Conservation (phyloP, 805 yeast species). For the Kodamaea kakaduensis region DNA sequence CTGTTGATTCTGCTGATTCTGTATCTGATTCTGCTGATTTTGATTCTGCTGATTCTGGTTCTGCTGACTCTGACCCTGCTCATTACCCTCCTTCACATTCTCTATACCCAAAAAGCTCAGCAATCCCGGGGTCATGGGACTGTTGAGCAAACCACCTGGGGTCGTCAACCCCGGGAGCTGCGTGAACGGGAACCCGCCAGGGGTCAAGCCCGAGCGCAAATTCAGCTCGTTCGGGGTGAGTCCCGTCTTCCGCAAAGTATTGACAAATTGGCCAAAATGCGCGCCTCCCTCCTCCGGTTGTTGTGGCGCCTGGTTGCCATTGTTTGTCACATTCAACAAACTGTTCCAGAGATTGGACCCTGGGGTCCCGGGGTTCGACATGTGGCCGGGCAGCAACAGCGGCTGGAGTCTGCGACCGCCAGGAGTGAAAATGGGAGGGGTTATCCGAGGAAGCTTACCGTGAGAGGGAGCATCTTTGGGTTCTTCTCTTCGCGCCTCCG, state of each 20-base stretch:
- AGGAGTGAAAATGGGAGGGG: slow-evolving; percentile 53
- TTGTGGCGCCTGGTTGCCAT: slow-evolving; percentile 9
- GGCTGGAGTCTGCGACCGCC: slow-evolving; percentile 60
- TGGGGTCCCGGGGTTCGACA: slow-evolving; percentile 48
- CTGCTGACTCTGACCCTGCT: no score
- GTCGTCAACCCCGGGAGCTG: slow-evolving; percentile 36
- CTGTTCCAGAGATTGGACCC: slow-evolving; percentile 48
- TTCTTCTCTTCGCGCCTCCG: slow-evolving; percentile 5
- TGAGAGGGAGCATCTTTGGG: slow-evolving; percentile 30
- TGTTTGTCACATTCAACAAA: slow-evolving; percentile 40
- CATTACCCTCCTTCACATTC: slow-evolving; percentile 12
- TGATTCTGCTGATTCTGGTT: no score
- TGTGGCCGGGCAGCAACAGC: slow-evolving; percentile 39
- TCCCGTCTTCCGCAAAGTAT: slow-evolving; percentile 47
- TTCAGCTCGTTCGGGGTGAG: slow-evolving; percentile 75
- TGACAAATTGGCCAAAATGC: slow-evolving; percentile 24
- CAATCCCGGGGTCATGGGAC: slow-evolving; percentile 48
- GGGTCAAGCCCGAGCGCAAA: slow-evolving; percentile 68
- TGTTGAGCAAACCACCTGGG: slow-evolving; percentile 38
- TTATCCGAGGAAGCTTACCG: slow-evolving; percentile 33
- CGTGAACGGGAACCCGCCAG: slow-evolving; percentile 48
- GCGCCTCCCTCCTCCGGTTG: slow-evolving; percentile 7
- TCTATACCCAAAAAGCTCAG: slow-evolving; percentile 34
- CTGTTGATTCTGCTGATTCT: no score
- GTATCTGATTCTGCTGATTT: no score